Conservation (phyloP, 2,329 filamentous ascomycete genomes). For the Aureobasidium melanogenum region DNA sequence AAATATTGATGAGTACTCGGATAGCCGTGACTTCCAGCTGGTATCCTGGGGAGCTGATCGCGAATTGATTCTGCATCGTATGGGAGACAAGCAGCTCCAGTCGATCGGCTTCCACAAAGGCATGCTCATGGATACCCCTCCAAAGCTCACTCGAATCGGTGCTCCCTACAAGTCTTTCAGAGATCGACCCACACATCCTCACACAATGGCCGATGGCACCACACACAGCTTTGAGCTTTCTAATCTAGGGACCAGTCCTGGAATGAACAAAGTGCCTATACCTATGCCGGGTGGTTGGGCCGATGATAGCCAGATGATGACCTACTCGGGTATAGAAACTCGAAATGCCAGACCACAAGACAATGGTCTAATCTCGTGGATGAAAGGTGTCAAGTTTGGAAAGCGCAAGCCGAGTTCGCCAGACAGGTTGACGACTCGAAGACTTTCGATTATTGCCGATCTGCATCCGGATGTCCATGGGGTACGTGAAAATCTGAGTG, state of each 20-base stretch:
- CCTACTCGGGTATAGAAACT: conserved; percentile 39
- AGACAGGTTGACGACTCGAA: conserved; percentile 11
- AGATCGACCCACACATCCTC: conserved; percentile 32
- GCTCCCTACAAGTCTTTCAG: conserved; percentile 80
- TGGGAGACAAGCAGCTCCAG: conserved; percentile 55
- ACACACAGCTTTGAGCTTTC: neutral
- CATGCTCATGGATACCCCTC: conserved; percentile 50
- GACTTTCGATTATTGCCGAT: conserved; percentile 12
- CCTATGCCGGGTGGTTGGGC: conserved; percentile 14
- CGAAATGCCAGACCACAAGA: conserved; percentile 30
- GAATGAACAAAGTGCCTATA: conserved; percentile 18
- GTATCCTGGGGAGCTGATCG: conserved; percentile 90
- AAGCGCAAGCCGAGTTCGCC: conserved; percentile 20
- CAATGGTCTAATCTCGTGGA: conserved; percentile 51
- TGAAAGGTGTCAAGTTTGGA: conserved; percentile 56
- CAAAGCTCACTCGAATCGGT: conserved; percentile 63
- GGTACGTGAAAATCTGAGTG: conserved; percentile 43
- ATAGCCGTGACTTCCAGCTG: conserved; percentile 83
- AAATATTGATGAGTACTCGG: conserved; percentile 53
- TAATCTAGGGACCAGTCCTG: conserved; percentile 12
- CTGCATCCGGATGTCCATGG: neutral
- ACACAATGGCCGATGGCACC: neutral
- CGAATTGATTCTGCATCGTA: conserved; percentile 67
- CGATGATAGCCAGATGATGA: conserved; percentile 40
- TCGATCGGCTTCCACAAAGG: conserved; percentile 68